Evolutionary conservation across 2,329 filamentous ascomycete genomes (phyloP).

Genomic region (Aspergillus sp.): DNA sequence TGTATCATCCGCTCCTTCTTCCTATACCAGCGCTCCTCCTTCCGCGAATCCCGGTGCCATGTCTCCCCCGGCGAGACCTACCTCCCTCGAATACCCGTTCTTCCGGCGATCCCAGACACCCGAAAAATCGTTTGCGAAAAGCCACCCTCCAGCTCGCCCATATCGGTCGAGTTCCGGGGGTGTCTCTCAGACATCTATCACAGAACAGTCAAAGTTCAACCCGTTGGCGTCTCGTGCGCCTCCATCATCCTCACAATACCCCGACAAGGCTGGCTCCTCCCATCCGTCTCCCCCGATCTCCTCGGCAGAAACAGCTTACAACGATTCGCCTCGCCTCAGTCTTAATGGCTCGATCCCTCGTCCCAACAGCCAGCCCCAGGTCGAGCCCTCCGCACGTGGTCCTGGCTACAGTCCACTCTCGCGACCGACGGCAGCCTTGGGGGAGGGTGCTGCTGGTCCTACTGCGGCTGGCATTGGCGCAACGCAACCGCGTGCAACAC

Average conservation of each 20-base stretch:
- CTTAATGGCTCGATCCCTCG: conserved; percentile 38
- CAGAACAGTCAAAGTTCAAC: conserved; percentile 28
- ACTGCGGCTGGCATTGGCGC: conserved; percentile 10
- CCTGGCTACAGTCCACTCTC: conserved; percentile 31
- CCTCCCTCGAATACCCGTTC: conserved; percentile 53
- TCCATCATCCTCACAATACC: conserved; percentile 24
- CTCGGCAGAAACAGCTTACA: conserved; percentile 27
- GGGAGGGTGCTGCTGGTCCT: conserved; percentile 12
- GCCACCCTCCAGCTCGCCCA: conserved; percentile 22
- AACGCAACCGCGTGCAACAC: conserved; percentile 18
- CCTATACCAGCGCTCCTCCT: conserved; percentile 26
- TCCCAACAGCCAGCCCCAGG: conserved; percentile 36
- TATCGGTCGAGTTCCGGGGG: conserved; percentile 34
- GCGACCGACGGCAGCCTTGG: conserved; percentile 18
- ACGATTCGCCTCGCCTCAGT: conserved; percentile 36
- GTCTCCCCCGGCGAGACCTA: conserved; percentile 38
- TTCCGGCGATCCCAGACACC: conserved; percentile 66
- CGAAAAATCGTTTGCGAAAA: conserved; percentile 56
- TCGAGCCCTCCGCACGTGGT: conserved; percentile 26
- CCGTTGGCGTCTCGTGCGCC: conserved; percentile 21
- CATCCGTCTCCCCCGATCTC: conserved; percentile 30
- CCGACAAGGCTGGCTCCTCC: conserved; percentile 28
- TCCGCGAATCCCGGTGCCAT: conserved; percentile 32
- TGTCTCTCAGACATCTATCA: conserved; percentile 15
- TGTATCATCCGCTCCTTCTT: conserved; percentile 25